A percentile compares a stretch with the other conserved stretches of the same genome.
These are phyloP conservation scores for Dendrothele bispora DNA, from an alignment of 768 basidiomycete species.

Conservation along the genomic window DNA sequence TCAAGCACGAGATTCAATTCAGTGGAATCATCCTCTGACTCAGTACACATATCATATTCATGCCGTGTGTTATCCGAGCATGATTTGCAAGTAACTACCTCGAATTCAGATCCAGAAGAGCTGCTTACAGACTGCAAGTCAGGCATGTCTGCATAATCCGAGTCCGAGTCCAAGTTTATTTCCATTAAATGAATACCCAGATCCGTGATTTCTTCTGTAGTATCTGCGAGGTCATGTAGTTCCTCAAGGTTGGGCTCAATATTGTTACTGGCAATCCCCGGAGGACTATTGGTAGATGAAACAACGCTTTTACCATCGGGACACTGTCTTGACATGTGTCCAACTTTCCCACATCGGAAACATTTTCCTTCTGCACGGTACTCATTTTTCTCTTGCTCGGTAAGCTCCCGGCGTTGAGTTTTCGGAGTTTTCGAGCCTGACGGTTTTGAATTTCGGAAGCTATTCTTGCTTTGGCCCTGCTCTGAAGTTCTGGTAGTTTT, in stretches of 20 bases:
- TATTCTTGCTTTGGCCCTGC: too few relatives aligned
- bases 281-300: background rate
- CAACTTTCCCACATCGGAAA: constrained; percentile 7
- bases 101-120: too few relatives aligned
- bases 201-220: constrained; percentile 5
- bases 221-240: background rate
- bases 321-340: constrained; percentile 8
- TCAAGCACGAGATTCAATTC: too few relatives aligned
- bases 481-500: too few relatives aligned
- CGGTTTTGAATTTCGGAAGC: too few relatives aligned
- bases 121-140: background rate
- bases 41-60: too few relatives aligned
- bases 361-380: constrained; percentile 5
- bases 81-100: too few relatives aligned
- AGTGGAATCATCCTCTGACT: background rate
- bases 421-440: too few relatives aligned
- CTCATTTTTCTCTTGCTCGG: constrained; percentile 10
- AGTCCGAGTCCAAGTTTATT: background rate
- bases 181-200: background rate
- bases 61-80: too few relatives aligned
- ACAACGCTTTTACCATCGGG: constrained; percentile 1
- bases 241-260: constrained; percentile 1
- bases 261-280: constrained; percentile 5
- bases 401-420: constrained; percentile 1
- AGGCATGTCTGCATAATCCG: background rate